phyloP scores from a whole-genome alignment of 768 basidiomycete species.

The Termitomyces sp. region DNA sequence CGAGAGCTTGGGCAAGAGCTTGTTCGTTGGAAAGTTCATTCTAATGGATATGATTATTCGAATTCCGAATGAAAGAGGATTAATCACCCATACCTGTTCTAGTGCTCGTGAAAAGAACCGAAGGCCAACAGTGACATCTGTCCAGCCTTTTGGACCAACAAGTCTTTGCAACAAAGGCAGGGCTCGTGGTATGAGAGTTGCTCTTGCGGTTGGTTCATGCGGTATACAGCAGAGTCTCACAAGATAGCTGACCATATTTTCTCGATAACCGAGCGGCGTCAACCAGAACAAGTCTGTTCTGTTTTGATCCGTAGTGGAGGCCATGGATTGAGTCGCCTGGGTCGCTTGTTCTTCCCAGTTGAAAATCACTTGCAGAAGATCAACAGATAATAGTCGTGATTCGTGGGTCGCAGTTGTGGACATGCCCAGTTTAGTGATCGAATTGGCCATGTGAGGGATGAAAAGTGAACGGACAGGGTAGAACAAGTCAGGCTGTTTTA shows the following conservation, averaged over 20 bases:
- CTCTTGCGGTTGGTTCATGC: slow-evolving; percentile 45
- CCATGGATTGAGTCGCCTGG: slow-evolving; percentile 16
- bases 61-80: not conserved
- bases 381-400: slow-evolving; percentile 81
- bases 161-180: slow-evolving; percentile 68
- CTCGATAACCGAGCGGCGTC: slow-evolving; percentile 75
- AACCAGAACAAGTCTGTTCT: slow-evolving; percentile 44
- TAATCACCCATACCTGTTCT: slow-evolving; percentile 53
- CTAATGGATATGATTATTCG: slow-evolving; percentile 29
- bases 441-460: slow-evolving; percentile 89
- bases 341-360: slow-evolving; percentile 82
- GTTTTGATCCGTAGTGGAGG: slow-evolving; percentile 15
- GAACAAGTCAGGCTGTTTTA: slow-evolving; percentile 87
- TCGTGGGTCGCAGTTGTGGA: slow-evolving; percentile 65
- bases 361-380: slow-evolving; percentile 87
- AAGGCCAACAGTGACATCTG: slow-evolving; percentile 86
- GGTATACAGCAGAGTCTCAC: slow-evolving; percentile 81
- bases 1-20: slow-evolving; percentile 62
- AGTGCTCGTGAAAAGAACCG: slow-evolving; percentile 84
- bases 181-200: slow-evolving; percentile 54
- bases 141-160: slow-evolving; percentile 81
- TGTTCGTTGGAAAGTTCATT: slow-evolving; percentile 67
- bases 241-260: slow-evolving; percentile 92
- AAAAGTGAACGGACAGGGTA: slow-evolving; percentile 91
- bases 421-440: slow-evolving; percentile 84